A percentile compares a stretch with the other conserved stretches of the same genome.
Evolutionary conservation across 495 filamentous ascomycete genomes (phyloP).

Genomic region (Thozetella sp.): DNA sequence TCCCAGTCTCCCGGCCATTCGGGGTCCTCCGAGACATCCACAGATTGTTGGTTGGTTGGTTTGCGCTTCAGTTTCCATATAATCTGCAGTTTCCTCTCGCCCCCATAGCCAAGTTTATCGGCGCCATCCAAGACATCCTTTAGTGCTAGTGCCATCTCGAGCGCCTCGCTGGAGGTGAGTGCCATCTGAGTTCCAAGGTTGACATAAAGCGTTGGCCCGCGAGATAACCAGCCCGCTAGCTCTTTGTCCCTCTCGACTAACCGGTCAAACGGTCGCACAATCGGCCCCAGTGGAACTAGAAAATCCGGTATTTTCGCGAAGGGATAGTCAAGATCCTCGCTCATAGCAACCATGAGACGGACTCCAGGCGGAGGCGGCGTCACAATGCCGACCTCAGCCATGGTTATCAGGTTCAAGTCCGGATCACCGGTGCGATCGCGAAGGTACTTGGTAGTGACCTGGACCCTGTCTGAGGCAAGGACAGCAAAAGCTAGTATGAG

Average conservation of each 20-base stretch:
- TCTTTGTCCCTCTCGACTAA: slow-evolving; percentile 24
- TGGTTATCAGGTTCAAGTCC: neutral
- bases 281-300: slow-evolving; percentile 44
- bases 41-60: neutral
- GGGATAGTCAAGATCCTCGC: slow-evolving; percentile 11
- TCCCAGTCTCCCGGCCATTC: neutral
- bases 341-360: slow-evolving; percentile 7
- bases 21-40: slow-evolving; percentile 5
- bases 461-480: neutral
- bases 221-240: slow-evolving; percentile 26
- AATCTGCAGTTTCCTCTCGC: slow-evolving; percentile 20
- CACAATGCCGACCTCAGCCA: neutral
- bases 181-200: slow-evolving; percentile 22
- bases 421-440: neutral
- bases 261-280: slow-evolving; percentile 29
- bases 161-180: slow-evolving; percentile 1
- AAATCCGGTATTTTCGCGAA: slow-evolving; percentile 30
- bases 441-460: neutral
- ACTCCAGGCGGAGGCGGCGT: neutral
- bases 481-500: neutral
- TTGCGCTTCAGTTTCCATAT: slow-evolving; percentile 31
- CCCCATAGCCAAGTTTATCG: neutral
- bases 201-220: slow-evolving; percentile 27
- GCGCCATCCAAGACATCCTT: slow-evolving; percentile 16
- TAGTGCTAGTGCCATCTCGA: slow-evolving; percentile 23